Base-by-base conservation (phyloP, 2,329 filamentous ascomycete species). In the Colletotrichum australisinense region DNA sequence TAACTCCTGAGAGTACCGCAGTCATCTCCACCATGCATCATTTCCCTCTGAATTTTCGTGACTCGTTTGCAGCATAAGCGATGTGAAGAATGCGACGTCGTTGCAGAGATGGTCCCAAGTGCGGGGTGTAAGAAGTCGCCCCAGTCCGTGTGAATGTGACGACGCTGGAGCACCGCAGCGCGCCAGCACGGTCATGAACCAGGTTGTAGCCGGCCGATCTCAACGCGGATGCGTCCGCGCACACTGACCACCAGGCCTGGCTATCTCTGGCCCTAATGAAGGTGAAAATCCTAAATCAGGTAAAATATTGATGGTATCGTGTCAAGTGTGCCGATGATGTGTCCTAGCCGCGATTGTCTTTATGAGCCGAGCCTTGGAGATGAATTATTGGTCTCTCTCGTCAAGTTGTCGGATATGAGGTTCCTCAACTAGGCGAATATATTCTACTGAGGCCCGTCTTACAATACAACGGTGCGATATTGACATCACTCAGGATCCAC, bases 41-140 rank as follows among this genome's bases (percentile, higher is more conserved):
- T 38, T 53, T 60, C 32, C 14, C 35, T 35, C 6, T 64, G 53
- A 24, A 49, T 52, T 38, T 59, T 62, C 53, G 59, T 62, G 67
- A 70, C 70, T 65, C 60, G 67, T 66, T 62, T 56, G 42, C 59
- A 49, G 42, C 32, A 30, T 65, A 73, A 73, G 70, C 67, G 70
- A 73, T 65, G 70, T 65, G 70, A 70, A 64, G 22, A 70, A 70
- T 70, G 56, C 70, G 66, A 70, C 70, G 56, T 70, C 24, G 67
- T 70, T 60, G 67, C 70, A 73, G 67, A 70, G 60, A 24, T n/a
- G 46, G 67, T 52, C 55, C 55, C 35, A 14, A 49, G 19, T 46
- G 67, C 70, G 67, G 70, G 65, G 66, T 22, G 22, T 22, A 26
- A 46, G n/a, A 42, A 53, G 65, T 42, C 35, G 64, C 69, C 52